Percentiles rank a stretch among this genome's conserved stretches.
Evolutionary conservation across 2,329 filamentous ascomycete species (phyloP).

Genomic region (Diplodia seriata): DNA sequence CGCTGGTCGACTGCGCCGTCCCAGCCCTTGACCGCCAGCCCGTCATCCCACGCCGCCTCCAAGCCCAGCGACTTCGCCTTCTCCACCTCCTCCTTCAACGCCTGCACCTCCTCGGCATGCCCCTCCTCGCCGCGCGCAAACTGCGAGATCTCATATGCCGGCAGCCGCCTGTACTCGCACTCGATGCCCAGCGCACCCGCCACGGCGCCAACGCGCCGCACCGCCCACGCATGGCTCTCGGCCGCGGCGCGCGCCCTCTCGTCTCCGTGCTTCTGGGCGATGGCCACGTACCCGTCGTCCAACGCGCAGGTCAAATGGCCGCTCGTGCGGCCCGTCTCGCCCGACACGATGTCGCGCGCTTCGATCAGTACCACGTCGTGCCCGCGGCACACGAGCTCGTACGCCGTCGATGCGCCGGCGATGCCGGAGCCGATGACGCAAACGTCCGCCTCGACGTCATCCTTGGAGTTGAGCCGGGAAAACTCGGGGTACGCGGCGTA

Average conservation of each 20-base stretch:
- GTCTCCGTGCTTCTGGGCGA: slow-evolving; percentile 60
- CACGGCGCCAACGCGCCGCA: slow-evolving; percentile 60
- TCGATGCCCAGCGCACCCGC: slow-evolving; percentile 59
- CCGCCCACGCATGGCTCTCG: slow-evolving; percentile 63
- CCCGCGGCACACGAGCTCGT: slow-evolving; percentile 61
- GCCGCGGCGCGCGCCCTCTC: slow-evolving; percentile 58
- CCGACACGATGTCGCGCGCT: slow-evolving; percentile 61
- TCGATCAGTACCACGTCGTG: slow-evolving; percentile 61
- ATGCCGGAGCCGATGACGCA: slow-evolving; percentile 63
- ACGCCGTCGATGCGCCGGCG: slow-evolving; percentile 59
- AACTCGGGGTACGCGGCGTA: slow-evolving; percentile 56
- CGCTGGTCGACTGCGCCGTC: slow-evolving; percentile 59
- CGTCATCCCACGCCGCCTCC: slow-evolving; percentile 52
- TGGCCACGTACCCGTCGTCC: slow-evolving; percentile 61
- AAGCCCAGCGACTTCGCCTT: slow-evolving; percentile 55
- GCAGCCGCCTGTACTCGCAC: slow-evolving; percentile 62
- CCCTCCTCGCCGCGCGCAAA: slow-evolving; percentile 52
- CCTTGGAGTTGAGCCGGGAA: slow-evolving; percentile 45
- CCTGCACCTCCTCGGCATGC: slow-evolving; percentile 55
- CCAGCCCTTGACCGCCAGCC: slow-evolving; percentile 60
- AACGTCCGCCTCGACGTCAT: slow-evolving; percentile 57
- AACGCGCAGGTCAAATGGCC: slow-evolving; percentile 63
- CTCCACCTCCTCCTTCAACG: slow-evolving; percentile 56
- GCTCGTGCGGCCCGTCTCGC: slow-evolving; percentile 62
- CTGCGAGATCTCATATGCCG: slow-evolving; percentile 60